Percentiles rank a stretch among this genome's conserved stretches.
Evolutionary conservation across 495 filamentous ascomycete genomes (phyloP).

Genomic region (Aspergillus ellipticus): DNA sequence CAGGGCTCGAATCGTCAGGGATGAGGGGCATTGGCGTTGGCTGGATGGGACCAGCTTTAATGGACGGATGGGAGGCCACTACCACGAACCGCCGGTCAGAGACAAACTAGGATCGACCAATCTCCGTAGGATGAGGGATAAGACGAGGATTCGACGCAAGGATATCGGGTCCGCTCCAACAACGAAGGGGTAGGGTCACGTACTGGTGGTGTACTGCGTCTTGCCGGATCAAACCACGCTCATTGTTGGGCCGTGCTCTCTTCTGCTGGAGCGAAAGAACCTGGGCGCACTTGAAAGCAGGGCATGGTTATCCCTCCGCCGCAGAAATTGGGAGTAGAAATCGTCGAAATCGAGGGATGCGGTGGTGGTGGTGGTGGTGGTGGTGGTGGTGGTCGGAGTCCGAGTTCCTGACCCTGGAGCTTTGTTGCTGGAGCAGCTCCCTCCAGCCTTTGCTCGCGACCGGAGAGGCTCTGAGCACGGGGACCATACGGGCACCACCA

Average conservation of each 20-base stretch:
- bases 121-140: not conserved
- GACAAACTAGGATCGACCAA: not conserved
- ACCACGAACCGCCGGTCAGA: conserved; percentile 11
- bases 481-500: not conserved
- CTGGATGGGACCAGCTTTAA: conserved; percentile 41
- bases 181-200: conserved; percentile 10
- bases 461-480: conserved; percentile 11
- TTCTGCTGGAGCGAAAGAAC: conserved; percentile 11
- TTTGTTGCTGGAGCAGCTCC: conserved; percentile 13
- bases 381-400: not conserved
- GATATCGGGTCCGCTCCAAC: conserved; percentile 2
- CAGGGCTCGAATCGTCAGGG: conserved; percentile 38
- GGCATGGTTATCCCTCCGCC: conserved; percentile 21
- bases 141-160: conserved; percentile 7
- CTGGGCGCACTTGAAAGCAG: conserved; percentile 13
- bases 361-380: not conserved
- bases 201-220: conserved; percentile 17
- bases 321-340: not conserved
- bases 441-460: conserved; percentile 10
- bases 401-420: conserved; percentile 5
- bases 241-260: conserved; percentile 17
- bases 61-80: conserved; percentile 42
- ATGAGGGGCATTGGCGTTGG: conserved; percentile 42
- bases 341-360: not conserved
- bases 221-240: conserved; percentile 15